Percentiles rank a stretch among this genome's conserved stretches.
These are phyloP conservation scores for Tillandsia fasciculata DNA, from an alignment of 176 grass and related monocot species.

Conservation along the genomic window DNA sequence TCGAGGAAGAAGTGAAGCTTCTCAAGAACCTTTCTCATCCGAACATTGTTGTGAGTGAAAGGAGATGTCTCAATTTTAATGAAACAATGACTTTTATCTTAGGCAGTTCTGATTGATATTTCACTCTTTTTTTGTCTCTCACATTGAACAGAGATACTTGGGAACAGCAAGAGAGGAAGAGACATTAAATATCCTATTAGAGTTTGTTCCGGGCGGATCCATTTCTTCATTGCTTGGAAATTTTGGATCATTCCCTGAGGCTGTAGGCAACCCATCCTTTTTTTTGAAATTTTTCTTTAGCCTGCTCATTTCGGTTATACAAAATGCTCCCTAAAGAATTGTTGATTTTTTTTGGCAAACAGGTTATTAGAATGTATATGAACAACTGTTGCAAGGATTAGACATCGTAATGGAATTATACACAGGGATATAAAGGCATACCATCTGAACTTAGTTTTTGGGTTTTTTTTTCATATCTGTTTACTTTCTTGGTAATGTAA, in stretches of 20 bases:
- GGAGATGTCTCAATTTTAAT: too few relatives aligned
- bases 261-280: constrained; percentile 39
- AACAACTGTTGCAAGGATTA: constrained; percentile 89
- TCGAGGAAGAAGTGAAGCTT: too few relatives aligned
- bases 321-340: not conserved
- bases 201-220: constrained; percentile 97
- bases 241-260: constrained; percentile 86
- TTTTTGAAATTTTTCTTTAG: constrained; percentile 6
- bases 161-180: constrained; percentile 84
- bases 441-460: constrained; percentile 8
- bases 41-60: too few relatives aligned
- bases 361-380: constrained; percentile 97
- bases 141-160: constrained; percentile 69
- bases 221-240: constrained; percentile 89
- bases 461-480: not conserved
- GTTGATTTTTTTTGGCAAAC: constrained; percentile 21
- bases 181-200: constrained; percentile 82
- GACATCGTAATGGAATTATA: constrained; percentile 96
- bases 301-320: constrained; percentile 2
- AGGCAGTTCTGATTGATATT: too few relatives aligned
- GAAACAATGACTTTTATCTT: too few relatives aligned
- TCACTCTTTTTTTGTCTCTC: not conserved
- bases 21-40: too few relatives aligned
- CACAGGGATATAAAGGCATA: too few relatives aligned
- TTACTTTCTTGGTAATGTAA: constrained; percentile 12